These are phyloP conservation scores for Neofusicoccum laricinum DNA, from an alignment of 2,329 filamentous ascomycete species.

Conservation along the genomic window DNA sequence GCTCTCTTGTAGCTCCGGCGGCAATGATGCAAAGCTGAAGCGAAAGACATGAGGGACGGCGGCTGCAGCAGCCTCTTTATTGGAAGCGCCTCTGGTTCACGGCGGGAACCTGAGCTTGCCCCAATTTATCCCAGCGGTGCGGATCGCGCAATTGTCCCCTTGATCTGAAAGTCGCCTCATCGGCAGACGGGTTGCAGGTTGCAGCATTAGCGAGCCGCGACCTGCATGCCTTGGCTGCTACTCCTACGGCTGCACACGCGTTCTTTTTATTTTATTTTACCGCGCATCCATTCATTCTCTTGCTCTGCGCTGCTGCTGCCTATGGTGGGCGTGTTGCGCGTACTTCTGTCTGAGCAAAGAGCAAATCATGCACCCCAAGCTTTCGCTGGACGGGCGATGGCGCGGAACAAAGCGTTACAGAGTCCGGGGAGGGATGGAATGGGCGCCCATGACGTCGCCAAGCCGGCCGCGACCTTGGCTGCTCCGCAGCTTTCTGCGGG, in stretches of 20 bases:
- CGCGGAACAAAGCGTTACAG: not conserved
- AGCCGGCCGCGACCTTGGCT: not conserved
- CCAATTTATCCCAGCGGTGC: not conserved
- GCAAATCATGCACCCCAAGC: not conserved
- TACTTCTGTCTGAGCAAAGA: not conserved
- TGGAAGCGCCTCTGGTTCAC: not conserved
- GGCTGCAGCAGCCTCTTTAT: not conserved
- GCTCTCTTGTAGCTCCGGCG: not conserved
- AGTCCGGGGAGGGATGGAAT: not conserved
- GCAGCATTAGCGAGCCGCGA: not conserved
- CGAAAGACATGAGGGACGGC: not conserved
- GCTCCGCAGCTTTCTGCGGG: not conserved
- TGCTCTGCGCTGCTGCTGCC: not conserved
- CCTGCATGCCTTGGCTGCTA: not conserved
- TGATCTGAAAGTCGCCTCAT: not conserved
- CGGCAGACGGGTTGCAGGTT: not conserved
- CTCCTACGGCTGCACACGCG: not conserved
- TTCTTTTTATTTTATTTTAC: not conserved
- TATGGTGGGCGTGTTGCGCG: not conserved
- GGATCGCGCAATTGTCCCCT: not conserved
- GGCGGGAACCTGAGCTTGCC: not conserved
- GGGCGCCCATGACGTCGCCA: slow-evolving; percentile 3
- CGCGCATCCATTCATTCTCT: too few relatives aligned
- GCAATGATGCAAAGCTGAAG: too few relatives aligned
- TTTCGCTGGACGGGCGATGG: not conserved